Evolutionary conservation across 140 eudicot species (phyloP).

Genomic region (Erigeron philadelphicus): DNA sequence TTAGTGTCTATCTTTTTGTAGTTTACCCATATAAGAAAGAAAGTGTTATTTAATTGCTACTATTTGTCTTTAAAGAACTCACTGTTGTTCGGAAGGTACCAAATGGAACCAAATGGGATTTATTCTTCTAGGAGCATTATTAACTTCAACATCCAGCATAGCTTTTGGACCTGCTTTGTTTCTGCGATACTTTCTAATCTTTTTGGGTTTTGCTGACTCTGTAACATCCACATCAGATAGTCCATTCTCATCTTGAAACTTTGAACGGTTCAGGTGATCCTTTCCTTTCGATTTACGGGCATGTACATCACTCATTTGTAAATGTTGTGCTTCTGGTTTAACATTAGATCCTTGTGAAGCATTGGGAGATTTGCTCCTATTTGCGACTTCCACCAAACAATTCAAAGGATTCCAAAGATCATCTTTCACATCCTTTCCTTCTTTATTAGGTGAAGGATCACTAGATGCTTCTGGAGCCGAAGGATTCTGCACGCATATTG

Average conservation of each 20-base stretch:
- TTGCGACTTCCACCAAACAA: slow-evolving; percentile 85
- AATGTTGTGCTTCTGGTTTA: slow-evolving; percentile 43
- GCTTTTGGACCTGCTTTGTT: slow-evolving; percentile 50
- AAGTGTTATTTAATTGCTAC: neutral
- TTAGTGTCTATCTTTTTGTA: neutral
- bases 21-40: slow-evolving; percentile 3
- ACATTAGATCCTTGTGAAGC: slow-evolving; percentile 48
- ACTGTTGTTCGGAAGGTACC: slow-evolving; percentile 65
- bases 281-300: slow-evolving; percentile 43
- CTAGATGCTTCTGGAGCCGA: slow-evolving; percentile 50
- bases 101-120: slow-evolving; percentile 79
- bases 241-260: slow-evolving; percentile 57
- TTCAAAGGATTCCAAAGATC: slow-evolving; percentile 78
- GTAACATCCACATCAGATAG: slow-evolving; percentile 38
- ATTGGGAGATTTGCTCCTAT: slow-evolving; percentile 68
- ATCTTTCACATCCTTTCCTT: slow-evolving; percentile 47
- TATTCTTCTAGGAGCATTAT: slow-evolving; percentile 33
- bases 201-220: slow-evolving; percentile 60
- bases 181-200: slow-evolving; percentile 45
- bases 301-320: slow-evolving; percentile 37
- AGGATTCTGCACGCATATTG: slow-evolving; percentile 47
- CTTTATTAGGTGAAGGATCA: slow-evolving; percentile 44
- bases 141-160: slow-evolving; percentile 50
- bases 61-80: slow-evolving; percentile 24
- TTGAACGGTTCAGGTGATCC: slow-evolving; percentile 40